phyloP scores from a whole-genome alignment of 257 asterid species.

The Ilex aquifolium region DNA sequence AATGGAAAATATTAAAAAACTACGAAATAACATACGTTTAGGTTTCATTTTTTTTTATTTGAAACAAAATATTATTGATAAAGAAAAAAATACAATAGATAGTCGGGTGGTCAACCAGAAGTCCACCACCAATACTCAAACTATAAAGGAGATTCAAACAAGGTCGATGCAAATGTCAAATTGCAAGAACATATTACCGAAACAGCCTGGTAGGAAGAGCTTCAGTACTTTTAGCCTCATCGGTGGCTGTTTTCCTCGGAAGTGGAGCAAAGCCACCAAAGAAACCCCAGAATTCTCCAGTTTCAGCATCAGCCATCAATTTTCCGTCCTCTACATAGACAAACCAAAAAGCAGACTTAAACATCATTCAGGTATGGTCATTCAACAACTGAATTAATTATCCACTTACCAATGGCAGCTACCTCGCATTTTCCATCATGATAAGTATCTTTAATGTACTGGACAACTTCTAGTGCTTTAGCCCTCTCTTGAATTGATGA shows the following conservation, averaged over 20 bases:
- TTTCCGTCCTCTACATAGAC: slow-evolving; percentile 82
- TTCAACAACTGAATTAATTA: slow-evolving; percentile 13
- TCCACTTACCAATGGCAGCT: slow-evolving; percentile 79
- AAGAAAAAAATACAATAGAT: too few species aligned
- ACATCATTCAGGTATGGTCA: slow-evolving; percentile 20
- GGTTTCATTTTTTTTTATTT: too few species aligned
- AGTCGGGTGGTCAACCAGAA: too few species aligned
- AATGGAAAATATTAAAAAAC: too few species aligned
- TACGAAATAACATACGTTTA: too few species aligned
- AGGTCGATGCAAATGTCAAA: slow-evolving; percentile 2
- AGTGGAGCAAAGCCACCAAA: slow-evolving; percentile 99
- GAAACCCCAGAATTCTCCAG: slow-evolving; percentile 97
- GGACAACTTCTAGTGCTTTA: slow-evolving; percentile 97
- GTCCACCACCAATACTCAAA: too few species aligned
- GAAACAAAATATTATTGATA: too few species aligned
- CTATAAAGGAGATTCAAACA: too few species aligned
- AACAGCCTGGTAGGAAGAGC: slow-evolving; percentile 55
- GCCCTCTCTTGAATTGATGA: slow-evolving; percentile 99
- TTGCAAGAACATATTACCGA: slow-evolving; percentile 43
- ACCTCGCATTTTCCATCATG: slow-evolving; percentile 97
- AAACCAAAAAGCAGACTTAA: slow-evolving; percentile 18
- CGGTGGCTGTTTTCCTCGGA: slow-evolving; percentile 62
- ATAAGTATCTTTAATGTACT: slow-evolving; percentile 86
- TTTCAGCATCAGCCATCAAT: slow-evolving; percentile 98
- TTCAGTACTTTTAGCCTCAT: slow-evolving; percentile 45